These are phyloP conservation scores for Naganishia cerealis DNA, from an alignment of 1,284 basidiomycete genomes.

Conservation along the genomic window DNA sequence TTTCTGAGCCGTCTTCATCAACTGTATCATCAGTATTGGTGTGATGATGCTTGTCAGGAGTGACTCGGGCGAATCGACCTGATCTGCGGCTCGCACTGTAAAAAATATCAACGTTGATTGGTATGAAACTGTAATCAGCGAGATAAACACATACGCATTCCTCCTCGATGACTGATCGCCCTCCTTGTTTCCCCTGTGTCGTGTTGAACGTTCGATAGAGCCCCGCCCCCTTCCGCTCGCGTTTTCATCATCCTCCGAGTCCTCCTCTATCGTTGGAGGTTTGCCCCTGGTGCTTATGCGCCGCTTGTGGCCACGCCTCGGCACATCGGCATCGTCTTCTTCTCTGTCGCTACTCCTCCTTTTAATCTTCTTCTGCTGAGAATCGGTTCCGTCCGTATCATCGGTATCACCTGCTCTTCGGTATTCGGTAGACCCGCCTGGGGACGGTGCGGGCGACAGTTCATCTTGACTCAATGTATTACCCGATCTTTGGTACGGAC, in stretches of 20 bases:
- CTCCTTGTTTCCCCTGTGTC: slow-evolving; percentile 4
- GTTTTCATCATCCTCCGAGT: slow-evolving; percentile 9
- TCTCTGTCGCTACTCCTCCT: slow-evolving; percentile 7
- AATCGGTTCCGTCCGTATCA: slow-evolving; percentile 1
- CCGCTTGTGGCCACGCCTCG: slow-evolving; percentile 11
- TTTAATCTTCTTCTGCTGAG: slow-evolving; percentile 2
- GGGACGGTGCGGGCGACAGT: slow-evolving; percentile 20
- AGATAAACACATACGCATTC: slow-evolving; percentile 5
- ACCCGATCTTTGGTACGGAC: slow-evolving; percentile 14
- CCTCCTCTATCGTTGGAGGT: slow-evolving; percentile 18
- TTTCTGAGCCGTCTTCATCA: slow-evolving; percentile 20
- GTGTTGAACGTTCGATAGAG: slow-evolving; percentile 4
- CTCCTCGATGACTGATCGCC: slow-evolving; percentile 12
- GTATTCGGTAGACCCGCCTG: background rate
- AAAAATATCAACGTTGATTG: background rate
- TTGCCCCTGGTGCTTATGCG: slow-evolving; percentile 25
- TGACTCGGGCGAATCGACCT: slow-evolving; percentile 9
- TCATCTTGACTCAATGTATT: slow-evolving; percentile 27
- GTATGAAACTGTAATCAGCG: background rate
- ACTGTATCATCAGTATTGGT: slow-evolving; percentile 20
- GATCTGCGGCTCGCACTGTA: slow-evolving; percentile 11
- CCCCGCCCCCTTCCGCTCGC: background rate
- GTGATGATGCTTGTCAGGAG: slow-evolving; percentile 14
- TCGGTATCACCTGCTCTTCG: slow-evolving; percentile 19
- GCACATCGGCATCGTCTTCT: slow-evolving; percentile 12